Percentiles rank a stretch among this genome's conserved stretches.
phyloP scores from a whole-genome alignment of 192 early-diverging fungal species.

The Phycomyces nitens region DNA sequence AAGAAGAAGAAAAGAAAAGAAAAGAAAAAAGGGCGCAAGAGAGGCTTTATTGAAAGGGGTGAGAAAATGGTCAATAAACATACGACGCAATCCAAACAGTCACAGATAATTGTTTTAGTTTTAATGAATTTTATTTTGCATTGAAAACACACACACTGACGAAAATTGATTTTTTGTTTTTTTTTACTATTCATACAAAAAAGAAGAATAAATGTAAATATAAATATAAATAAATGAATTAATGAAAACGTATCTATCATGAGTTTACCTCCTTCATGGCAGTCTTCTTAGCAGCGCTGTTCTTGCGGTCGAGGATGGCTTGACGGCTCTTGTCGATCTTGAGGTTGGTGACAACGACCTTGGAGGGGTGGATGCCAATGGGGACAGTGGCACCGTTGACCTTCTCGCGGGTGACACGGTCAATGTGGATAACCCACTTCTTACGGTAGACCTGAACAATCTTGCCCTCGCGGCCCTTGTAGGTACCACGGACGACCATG shows the following conservation, averaged over 20 bases:
- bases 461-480: constrained; percentile 98
- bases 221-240: too few relatives aligned
- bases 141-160: too few relatives aligned
- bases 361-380: constrained; percentile 97
- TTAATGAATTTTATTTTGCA: too few relatives aligned
- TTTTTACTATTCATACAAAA: too few relatives aligned
- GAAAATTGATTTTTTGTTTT: too few relatives aligned
- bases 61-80: background rate
- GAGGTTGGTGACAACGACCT: constrained; percentile 93
- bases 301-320: constrained; percentile 88
- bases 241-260: too few relatives aligned
- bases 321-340: constrained; percentile 97
- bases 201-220: too few relatives aligned
- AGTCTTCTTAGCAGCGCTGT: constrained; percentile 32
- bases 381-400: constrained; percentile 90
- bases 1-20: background rate
- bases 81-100: background rate
- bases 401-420: constrained; percentile 96
- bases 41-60: background rate
- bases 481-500: constrained; percentile 86
- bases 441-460: constrained; percentile 95
- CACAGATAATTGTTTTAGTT: too few relatives aligned
- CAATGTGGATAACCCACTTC: constrained; percentile 99
- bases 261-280: constrained; percentile 36
- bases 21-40: background rate